Percentiles rank a stretch among this genome's conserved stretches.
These are phyloP conservation scores for Gossypium thurberi DNA, from an alignment of 345 rosid genomes.

Conservation along the genomic window DNA sequence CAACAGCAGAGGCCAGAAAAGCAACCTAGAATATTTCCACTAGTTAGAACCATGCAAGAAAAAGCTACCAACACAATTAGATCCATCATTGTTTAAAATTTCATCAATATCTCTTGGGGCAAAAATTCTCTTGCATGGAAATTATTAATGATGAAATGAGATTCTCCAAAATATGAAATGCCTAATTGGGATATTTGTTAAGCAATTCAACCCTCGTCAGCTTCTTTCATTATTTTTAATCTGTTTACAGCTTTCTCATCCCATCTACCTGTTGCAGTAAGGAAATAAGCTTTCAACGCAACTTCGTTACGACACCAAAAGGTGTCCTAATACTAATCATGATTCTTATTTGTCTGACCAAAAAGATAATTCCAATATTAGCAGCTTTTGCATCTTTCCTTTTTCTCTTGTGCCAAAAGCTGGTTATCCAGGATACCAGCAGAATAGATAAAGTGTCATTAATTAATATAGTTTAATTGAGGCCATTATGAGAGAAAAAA, in stretches of 20 bases:
- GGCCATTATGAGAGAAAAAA: neutral
- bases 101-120: neutral
- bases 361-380: neutral
- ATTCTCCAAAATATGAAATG: neutral
- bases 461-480: neutral
- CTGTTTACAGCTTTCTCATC: neutral
- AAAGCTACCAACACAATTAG: neutral
- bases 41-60: slow-evolving; percentile 11
- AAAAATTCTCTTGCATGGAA: neutral
- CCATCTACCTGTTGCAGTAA: neutral
- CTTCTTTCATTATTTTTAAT: neutral
- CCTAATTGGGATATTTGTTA: neutral
- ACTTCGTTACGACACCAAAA: neutral
- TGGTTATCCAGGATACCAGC: neutral
- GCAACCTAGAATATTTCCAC: slow-evolving; percentile 55
- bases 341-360: neutral
- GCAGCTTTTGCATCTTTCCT: neutral
- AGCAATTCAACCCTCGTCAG: slow-evolving; percentile 2
- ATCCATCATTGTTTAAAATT: neutral
- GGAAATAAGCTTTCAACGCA: neutral
- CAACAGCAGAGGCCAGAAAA: slow-evolving; percentile 92
- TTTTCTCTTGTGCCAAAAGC: neutral
- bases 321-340: neutral
- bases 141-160: neutral
- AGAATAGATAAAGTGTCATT: neutral